Base-by-base conservation (phyloP, 768 basidiomycete species). In the Hygrophoropsis aurantiaca region DNA sequence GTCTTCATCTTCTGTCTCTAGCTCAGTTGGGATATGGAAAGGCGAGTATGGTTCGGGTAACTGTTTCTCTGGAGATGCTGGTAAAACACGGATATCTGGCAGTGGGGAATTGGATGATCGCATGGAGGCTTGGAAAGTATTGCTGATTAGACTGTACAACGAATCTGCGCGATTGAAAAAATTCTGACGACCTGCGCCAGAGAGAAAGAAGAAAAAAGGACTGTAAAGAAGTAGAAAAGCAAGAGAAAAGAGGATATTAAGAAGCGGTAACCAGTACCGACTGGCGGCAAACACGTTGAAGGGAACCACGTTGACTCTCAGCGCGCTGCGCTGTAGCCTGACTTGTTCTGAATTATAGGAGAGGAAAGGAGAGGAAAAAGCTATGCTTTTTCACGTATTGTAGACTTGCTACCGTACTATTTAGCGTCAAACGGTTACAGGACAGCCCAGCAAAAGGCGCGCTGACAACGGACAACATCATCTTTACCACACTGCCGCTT, bases 31-130 rank as follows among this genome's bases (percentile, higher is more conserved):
- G n/a, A n/a, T n/a, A n/a, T 71, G 61, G 55, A 85, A 84, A 8
- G 85, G 84, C 45, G 85, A 87, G 61, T 72, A 80, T 3, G 83
- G 81, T 60, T 86, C 82, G 25, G 67, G 54, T 25, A 58, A 44
- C 35, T 67, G 63, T 41, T 78, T 75, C 54, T 78, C 71, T n/a
- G 78, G 78, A 3, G 83, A 80, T 40, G 87, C 80, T 26, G 74
- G 80, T 18, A 84, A 88, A 58, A 91, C 80, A 55, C 74, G 77
- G 55, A 91, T 90, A 52, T 77, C 71, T 54, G 87, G 87, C 57
- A 87, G 67, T 47, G 75, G 68, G 45, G 72, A 66, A 49, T 43
- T 51, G 50, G 64, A 62, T 55, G 66, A 60, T 49, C 64, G 62
- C 78, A 79, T 81, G 65, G 55, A 42, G 46, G 55, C 65, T 66